Evolutionary conservation across 2,329 filamentous ascomycete species (phyloP).

Genomic region (Alternaria triticimaculans): DNA sequence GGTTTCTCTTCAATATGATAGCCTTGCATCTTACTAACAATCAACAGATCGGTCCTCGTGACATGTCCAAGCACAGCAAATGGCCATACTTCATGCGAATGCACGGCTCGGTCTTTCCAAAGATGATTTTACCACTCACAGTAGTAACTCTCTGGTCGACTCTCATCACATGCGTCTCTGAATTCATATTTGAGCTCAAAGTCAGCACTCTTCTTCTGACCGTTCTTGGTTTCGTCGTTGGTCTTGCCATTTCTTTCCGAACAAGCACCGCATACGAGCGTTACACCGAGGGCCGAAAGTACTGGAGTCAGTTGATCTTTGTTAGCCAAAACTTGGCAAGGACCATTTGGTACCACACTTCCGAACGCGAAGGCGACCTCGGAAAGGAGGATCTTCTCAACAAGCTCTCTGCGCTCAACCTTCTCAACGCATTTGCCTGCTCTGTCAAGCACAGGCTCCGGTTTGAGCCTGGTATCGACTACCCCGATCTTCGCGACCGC

Average conservation of each 20-base stretch:
- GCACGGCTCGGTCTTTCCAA: conserved; percentile 76
- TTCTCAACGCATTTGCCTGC: conserved; percentile 78
- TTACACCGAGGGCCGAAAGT: conserved; percentile 65
- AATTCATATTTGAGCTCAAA: conserved; percentile 57
- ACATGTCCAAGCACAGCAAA: conserved; percentile 76
- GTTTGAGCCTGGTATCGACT: conserved; percentile 81
- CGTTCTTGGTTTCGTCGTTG: conserved; percentile 81
- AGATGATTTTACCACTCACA: conserved; percentile 73
- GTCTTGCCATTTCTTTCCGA: conserved; percentile 78
- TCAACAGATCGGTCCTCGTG: conserved; percentile 64
- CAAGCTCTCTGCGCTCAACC: conserved; percentile 76
- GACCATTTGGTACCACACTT: conserved; percentile 80
- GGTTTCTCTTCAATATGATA: conserved; percentile 28
- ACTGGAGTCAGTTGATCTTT: conserved; percentile 65
- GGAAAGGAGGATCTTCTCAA: conserved; percentile 72
- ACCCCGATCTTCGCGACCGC: conserved; percentile 74
- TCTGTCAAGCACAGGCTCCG: conserved; percentile 82
- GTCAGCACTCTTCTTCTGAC: conserved; percentile 75
- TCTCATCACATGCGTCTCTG: conserved; percentile 61
- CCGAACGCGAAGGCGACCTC: conserved; percentile 63
- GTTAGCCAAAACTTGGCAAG: conserved; percentile 67
- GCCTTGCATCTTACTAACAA: conserved; percentile 14
- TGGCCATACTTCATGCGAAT: conserved; percentile 77
- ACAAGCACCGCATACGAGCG: conserved; percentile 80
- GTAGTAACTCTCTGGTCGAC: conserved; percentile 71